A percentile compares a stretch with the other conserved stretches of the same genome.
Evolutionary conservation across 2,329 filamentous ascomycete genomes (phyloP).

Genomic region (Epichloe bromicola): DNA sequence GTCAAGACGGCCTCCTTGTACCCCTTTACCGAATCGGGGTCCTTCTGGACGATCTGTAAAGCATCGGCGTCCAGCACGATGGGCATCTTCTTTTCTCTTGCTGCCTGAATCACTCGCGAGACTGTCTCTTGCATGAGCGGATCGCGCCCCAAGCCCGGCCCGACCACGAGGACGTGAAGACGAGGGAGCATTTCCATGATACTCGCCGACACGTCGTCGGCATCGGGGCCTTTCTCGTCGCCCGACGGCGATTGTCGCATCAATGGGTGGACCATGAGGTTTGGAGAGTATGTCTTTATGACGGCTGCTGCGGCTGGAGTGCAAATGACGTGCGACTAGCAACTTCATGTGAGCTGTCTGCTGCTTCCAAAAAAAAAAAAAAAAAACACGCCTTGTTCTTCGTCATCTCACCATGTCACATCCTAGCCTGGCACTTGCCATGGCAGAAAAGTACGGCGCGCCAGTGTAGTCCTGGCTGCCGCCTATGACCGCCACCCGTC

Average conservation of each 20-base stretch:
- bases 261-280: slow-evolving; percentile 95
- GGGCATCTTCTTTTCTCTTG: slow-evolving; percentile 56
- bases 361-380: background rate
- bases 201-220: slow-evolving; percentile 47
- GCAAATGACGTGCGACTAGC: slow-evolving; percentile 84
- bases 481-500: slow-evolving; percentile 84
- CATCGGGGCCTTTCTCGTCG: slow-evolving; percentile 35
- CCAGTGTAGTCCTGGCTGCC: slow-evolving; percentile 95
- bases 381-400: background rate
- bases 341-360: background rate
- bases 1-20: slow-evolving; percentile 81
- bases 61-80: slow-evolving; percentile 91
- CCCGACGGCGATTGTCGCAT: slow-evolving; percentile 57
- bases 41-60: slow-evolving; percentile 60
- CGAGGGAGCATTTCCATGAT: slow-evolving; percentile 74
- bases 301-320: slow-evolving; percentile 75
- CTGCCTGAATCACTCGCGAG: slow-evolving; percentile 64
- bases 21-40: slow-evolving; percentile 65
- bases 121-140: slow-evolving; percentile 81
- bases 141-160: slow-evolving; percentile 84
- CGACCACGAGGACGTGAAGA: slow-evolving; percentile 84
- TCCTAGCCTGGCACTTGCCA: slow-evolving; percentile 83
- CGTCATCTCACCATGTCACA: slow-evolving; percentile 62
- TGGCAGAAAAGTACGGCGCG: slow-evolving; percentile 94
- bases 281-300: slow-evolving; percentile 96